Evolutionary conservation across 2,329 filamentous ascomycete genomes (phyloP).

Genomic region (Microdochium nivale): DNA sequence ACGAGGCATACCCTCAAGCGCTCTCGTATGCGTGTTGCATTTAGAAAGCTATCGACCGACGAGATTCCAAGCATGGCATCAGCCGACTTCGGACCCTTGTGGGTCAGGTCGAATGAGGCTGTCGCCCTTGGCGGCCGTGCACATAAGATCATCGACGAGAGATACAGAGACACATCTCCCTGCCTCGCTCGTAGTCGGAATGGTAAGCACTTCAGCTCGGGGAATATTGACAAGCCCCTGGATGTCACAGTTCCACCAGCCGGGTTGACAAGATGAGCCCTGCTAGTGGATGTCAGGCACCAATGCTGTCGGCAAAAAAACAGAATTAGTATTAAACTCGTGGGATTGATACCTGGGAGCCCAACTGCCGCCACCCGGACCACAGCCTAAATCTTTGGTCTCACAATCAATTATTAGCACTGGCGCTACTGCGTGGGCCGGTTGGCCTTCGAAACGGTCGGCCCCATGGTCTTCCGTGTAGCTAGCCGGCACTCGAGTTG

Average conservation of each 20-base stretch:
- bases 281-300: too few species aligned
- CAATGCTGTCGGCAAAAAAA: too few species aligned
- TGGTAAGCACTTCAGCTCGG: slow-evolving; percentile 17
- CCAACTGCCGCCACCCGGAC: too few species aligned
- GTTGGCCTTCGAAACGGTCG: background rate
- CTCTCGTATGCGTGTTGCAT: slow-evolving; percentile 26
- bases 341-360: too few species aligned
- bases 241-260: slow-evolving; percentile 1
- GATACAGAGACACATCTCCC: too few species aligned
- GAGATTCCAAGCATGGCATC: slow-evolving; percentile 19
- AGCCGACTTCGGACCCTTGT: slow-evolving; percentile 22
- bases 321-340: too few species aligned
- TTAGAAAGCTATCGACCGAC: slow-evolving; percentile 14
- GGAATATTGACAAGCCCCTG: slow-evolving; percentile 15
- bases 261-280: too few species aligned
- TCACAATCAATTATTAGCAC: background rate
- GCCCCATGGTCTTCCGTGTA: background rate
- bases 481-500: background rate
- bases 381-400: background rate
- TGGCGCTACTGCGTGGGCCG: background rate
- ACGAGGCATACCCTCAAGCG: slow-evolving; percentile 19
- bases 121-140: background rate
- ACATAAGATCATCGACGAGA: too few species aligned
- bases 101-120: too few species aligned
- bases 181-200: too few species aligned